These are phyloP conservation scores for Trichoderma sp. DNA, from an alignment of 2,329 filamentous ascomycete genomes.

Conservation along the genomic window DNA sequence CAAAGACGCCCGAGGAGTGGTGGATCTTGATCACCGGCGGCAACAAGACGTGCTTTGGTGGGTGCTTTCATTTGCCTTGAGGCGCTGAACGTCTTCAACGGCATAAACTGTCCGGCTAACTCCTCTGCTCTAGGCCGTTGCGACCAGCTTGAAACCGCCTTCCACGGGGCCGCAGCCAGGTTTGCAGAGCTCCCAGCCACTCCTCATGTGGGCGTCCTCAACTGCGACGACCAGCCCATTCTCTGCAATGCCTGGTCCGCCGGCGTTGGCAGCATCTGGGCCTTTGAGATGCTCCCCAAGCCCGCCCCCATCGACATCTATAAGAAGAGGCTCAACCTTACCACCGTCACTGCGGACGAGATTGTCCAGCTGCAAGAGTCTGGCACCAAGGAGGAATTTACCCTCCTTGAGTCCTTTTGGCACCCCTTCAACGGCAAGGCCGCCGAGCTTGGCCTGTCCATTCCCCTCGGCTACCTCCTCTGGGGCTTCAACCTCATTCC, in stretches of 20 bases:
- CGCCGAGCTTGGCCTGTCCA: slow-evolving; percentile 57
- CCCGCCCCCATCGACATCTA: slow-evolving; percentile 63
- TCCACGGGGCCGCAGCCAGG: slow-evolving; percentile 62
- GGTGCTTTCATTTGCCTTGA: slow-evolving; percentile 22
- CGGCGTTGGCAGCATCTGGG: slow-evolving; percentile 61
- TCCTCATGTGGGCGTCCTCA: slow-evolving; percentile 65
- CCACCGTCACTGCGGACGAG: slow-evolving; percentile 61
- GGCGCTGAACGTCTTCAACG: background rate
- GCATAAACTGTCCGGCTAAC: slow-evolving; percentile 20
- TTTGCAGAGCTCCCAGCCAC: slow-evolving; percentile 59
- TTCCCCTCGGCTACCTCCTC: slow-evolving; percentile 65
- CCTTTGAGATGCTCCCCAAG: slow-evolving; percentile 63
- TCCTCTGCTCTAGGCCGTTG: slow-evolving; percentile 56
- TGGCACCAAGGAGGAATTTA: slow-evolving; percentile 47
- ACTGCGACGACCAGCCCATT: slow-evolving; percentile 71
- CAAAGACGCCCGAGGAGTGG: slow-evolving; percentile 69
- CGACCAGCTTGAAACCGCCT: slow-evolving; percentile 59
- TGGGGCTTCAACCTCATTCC: slow-evolving; percentile 65
- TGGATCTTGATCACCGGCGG: slow-evolving; percentile 70
- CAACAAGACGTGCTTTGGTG: slow-evolving; percentile 74
- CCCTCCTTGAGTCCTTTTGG: slow-evolving; percentile 60
- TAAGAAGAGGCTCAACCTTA: slow-evolving; percentile 65
- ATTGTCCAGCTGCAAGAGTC: slow-evolving; percentile 58
- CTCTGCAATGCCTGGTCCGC: slow-evolving; percentile 73
- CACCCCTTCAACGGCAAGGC: slow-evolving; percentile 72